Percentiles rank a stretch among this genome's conserved stretches.
Conservation (phyloP, 2,329 filamentous ascomycete species). For the Fusarium liriodendri region DNA sequence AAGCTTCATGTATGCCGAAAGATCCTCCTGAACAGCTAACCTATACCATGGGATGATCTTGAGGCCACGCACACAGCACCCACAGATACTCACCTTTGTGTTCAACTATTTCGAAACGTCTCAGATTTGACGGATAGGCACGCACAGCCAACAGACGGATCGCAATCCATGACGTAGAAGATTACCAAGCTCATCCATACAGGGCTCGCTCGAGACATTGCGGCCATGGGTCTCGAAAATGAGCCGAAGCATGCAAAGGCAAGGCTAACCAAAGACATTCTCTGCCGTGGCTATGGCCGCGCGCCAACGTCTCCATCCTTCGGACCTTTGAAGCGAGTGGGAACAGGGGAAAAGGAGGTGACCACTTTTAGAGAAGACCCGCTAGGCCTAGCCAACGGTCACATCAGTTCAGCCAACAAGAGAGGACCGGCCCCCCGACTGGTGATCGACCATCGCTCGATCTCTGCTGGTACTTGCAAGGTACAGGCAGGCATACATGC, state of each 20-base stretch:
- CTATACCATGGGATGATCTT: background rate
- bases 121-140: constrained; percentile 7
- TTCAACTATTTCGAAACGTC: constrained; percentile 13
- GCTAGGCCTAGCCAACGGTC: background rate
- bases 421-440: constrained; percentile 3
- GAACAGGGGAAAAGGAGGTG: constrained; percentile 35
- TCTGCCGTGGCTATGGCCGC: background rate
- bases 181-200: background rate
- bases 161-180: constrained; percentile 7
- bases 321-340: constrained; percentile 14
- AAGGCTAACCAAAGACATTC: background rate
- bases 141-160: background rate
- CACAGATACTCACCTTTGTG: background rate
- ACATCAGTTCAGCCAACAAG: constrained; percentile 4
- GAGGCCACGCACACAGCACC: background rate
- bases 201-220: background rate
- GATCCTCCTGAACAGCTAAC: background rate
- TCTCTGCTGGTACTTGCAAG: constrained; percentile 13
- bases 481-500: constrained; percentile 7
- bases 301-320: constrained; percentile 5
- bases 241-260: constrained; percentile 2
- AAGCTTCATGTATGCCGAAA: background rate
- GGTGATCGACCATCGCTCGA: constrained; percentile 18
- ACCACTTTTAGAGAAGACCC: constrained; percentile 18
- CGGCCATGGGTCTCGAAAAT: constrained; percentile 5